phyloP scores from a whole-genome alignment of 441 rosid species.

The Aleurites moluccanus region DNA sequence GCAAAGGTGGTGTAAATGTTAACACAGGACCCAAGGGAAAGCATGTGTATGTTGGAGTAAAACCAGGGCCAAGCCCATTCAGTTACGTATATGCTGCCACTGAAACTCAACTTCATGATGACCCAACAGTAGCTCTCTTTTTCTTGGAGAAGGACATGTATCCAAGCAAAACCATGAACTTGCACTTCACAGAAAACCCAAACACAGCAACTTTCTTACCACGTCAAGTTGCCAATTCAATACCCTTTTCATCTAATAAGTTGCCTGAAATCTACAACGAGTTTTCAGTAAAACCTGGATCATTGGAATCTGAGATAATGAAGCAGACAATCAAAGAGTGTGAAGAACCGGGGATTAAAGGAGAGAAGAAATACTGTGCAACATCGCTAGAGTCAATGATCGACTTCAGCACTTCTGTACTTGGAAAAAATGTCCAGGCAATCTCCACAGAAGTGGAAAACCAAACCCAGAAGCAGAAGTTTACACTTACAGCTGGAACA shows the following conservation, averaged over 20 bases:
- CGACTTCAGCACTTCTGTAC: slow-evolving; percentile 53
- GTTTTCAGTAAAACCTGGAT: slow-evolving; percentile 49
- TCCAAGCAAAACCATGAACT: slow-evolving; percentile 44
- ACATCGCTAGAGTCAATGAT: slow-evolving; percentile 82
- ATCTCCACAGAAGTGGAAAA: slow-evolving; percentile 58
- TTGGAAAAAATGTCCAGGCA: slow-evolving; percentile 53
- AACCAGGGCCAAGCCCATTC: slow-evolving; percentile 45
- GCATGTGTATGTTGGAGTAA: slow-evolving; percentile 55
- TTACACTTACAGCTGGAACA: slow-evolving; percentile 37
- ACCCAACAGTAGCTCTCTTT: slow-evolving; percentile 55
- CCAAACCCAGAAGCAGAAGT: slow-evolving; percentile 35
- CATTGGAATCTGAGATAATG: slow-evolving; percentile 58
- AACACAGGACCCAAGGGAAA: slow-evolving; percentile 55
- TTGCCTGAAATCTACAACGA: slow-evolving; percentile 45
- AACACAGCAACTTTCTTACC: slow-evolving; percentile 54
- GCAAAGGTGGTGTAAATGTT: slow-evolving; percentile 70
- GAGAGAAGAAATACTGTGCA: slow-evolving; percentile 74
- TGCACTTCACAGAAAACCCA: slow-evolving; percentile 47
- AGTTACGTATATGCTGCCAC: slow-evolving; percentile 44
- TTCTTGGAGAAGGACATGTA: slow-evolving; percentile 72
- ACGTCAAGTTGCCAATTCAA: slow-evolving; percentile 42
- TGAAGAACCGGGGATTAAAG: slow-evolving; percentile 50
- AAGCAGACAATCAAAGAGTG: slow-evolving; percentile 67
- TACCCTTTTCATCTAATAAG: slow-evolving; percentile 66
- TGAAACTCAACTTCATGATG: slow-evolving; percentile 54